These are phyloP conservation scores for Quercus tomentella DNA, from an alignment of 331 rosid genomes.

Conservation along the genomic window DNA sequence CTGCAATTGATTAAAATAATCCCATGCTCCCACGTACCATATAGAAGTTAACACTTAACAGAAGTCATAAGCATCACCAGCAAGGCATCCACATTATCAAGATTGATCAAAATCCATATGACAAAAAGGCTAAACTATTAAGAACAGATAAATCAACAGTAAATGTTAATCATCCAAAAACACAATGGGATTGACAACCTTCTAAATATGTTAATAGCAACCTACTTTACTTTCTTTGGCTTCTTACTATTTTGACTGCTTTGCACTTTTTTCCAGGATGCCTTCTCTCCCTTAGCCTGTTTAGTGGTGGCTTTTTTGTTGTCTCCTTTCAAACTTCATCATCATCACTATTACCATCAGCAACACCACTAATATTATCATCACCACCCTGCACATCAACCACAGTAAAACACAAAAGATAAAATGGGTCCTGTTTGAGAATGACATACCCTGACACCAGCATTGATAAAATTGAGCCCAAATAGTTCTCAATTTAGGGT, in stretches of 20 bases:
- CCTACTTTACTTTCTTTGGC: conserved; percentile 45
- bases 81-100: too few relatives aligned
- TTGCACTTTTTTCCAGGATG: conserved; percentile 41
- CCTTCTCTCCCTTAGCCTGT: conserved; percentile 38
- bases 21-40: too few relatives aligned
- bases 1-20: too few relatives aligned
- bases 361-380: too few relatives aligned
- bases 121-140: not conserved
- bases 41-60: too few relatives aligned
- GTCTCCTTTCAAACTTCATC: conserved; percentile 30
- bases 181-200: conserved; percentile 8
- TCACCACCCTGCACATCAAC: conserved; percentile 1
- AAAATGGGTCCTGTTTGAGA: conserved; percentile 17
- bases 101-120: too few relatives aligned
- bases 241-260: conserved; percentile 36
- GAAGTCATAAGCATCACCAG: too few relatives aligned
- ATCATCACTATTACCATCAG: conserved; percentile 4
- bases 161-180: conserved; percentile 11
- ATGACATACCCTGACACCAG: conserved; percentile 82
- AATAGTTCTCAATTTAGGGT: too few relatives aligned
- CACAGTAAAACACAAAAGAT: not conserved
- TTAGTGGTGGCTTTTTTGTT: conserved; percentile 12
- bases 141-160: conserved; percentile 7
- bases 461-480: conserved; percentile 49
- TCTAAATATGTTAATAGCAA: not conserved